Evolutionary conservation across 1,284 basidiomycete genomes (phyloP).

Genomic region (Ceratorhiza oryzae-sativae): DNA sequence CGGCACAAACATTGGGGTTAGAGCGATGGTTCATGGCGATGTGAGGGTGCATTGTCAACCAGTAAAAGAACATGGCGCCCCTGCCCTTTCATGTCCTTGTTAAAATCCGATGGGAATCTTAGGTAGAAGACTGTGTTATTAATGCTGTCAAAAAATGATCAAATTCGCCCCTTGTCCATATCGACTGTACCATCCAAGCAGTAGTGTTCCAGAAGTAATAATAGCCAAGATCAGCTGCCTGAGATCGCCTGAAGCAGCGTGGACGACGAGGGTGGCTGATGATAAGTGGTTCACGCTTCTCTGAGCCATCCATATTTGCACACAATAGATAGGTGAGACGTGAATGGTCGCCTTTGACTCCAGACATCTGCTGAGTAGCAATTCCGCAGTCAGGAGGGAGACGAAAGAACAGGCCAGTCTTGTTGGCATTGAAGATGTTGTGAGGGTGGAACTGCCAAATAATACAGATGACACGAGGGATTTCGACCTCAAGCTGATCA

Average conservation of each 20-base stretch:
- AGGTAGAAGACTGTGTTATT: neutral
- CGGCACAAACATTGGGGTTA: neutral
- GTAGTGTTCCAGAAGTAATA: slow-evolving; percentile 49
- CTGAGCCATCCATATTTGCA: slow-evolving; percentile 49
- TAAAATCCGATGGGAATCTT: slow-evolving; percentile 4
- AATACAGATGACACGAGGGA: neutral
- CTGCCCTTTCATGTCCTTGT: neutral
- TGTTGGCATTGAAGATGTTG: slow-evolving; percentile 54
- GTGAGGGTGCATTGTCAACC: slow-evolving; percentile 26
- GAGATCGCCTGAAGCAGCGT: slow-evolving; percentile 45
- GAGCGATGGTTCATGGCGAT: slow-evolving; percentile 1
- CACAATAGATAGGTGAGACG: slow-evolving; percentile 49
- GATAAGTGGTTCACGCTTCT: slow-evolving; percentile 47
- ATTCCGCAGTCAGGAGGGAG: slow-evolving; percentile 46
- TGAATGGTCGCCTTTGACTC: slow-evolving; percentile 44
- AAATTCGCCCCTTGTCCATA: slow-evolving; percentile 42
- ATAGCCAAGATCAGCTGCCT: slow-evolving; percentile 47
- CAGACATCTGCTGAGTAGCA: slow-evolving; percentile 44
- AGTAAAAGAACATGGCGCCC: slow-evolving; percentile 22
- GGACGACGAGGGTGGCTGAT: slow-evolving; percentile 50
- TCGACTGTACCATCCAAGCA: slow-evolving; percentile 50
- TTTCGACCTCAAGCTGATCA: slow-evolving; percentile 1
- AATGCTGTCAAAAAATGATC: neutral
- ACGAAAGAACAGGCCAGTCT: slow-evolving; percentile 51
- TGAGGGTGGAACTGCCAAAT: slow-evolving; percentile 41